These are phyloP conservation scores for Macrolepiota dolichaula DNA, from an alignment of 768 basidiomycete genomes.

Conservation along the genomic window DNA sequence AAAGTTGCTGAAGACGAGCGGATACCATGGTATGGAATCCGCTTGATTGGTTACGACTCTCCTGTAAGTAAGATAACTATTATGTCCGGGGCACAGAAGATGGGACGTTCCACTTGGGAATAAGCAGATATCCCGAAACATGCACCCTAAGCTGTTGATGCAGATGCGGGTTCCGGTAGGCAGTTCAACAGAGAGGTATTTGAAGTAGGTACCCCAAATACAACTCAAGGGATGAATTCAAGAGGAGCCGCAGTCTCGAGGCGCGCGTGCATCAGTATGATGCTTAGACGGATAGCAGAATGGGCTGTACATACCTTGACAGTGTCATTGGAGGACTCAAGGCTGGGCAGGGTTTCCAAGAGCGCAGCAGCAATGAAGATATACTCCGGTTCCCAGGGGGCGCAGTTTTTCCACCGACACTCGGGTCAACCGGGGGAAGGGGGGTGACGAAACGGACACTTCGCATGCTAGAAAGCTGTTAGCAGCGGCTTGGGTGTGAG, in stretches of 20 bases:
- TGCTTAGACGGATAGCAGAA: neutral
- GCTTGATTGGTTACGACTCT: too few relatives aligned
- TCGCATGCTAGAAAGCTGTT: constrained; percentile 70
- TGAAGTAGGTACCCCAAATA: too few relatives aligned
- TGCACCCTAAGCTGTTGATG: too few relatives aligned
- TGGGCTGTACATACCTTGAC: constrained; percentile 67
- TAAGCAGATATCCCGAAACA: too few relatives aligned
- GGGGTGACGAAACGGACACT: constrained; percentile 92
- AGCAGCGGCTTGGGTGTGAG: constrained; percentile 5
- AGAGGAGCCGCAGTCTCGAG: constrained; percentile 97
- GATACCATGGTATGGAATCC: too few relatives aligned
- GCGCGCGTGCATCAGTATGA: constrained; percentile 7
- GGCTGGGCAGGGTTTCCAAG: constrained; percentile 85
- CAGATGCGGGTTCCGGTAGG: too few relatives aligned
- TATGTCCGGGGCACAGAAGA: too few relatives aligned
- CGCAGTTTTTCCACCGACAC: constrained; percentile 98
- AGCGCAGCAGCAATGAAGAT: constrained; percentile 97
- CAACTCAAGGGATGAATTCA: constrained; percentile 87
- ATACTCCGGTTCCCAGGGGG: constrained; percentile 97
- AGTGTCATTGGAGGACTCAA: constrained; percentile 97
- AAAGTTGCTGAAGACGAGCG: too few relatives aligned
- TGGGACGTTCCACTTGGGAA: too few relatives aligned
- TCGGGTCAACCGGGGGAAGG: constrained; percentile 97
- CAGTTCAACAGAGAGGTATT: too few relatives aligned
- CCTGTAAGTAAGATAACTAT: too few relatives aligned